Conservation (phyloP, 208 protist genomes). For the Leishmania martiniquensis region DNA sequence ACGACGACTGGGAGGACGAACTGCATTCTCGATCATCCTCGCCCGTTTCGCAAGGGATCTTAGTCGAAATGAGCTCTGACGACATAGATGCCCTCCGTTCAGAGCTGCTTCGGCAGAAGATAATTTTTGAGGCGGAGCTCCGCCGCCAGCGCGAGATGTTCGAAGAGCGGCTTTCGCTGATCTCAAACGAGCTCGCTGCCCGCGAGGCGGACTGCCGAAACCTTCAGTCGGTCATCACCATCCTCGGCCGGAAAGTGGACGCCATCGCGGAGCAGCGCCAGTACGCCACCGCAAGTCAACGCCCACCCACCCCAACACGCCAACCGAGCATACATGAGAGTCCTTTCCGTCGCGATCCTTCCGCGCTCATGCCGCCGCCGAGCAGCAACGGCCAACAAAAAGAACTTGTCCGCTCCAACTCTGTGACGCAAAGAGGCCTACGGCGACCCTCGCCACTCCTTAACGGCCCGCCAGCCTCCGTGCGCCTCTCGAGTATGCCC, state of each 20-base stretch:
- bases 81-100: constrained; percentile 83
- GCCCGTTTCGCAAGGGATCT: neutral
- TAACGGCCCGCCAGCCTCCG: constrained; percentile 5
- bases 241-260: constrained; percentile 88
- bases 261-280: constrained; percentile 40
- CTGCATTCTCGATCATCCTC: neutral
- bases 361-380: neutral
- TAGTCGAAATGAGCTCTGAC: constrained; percentile 46
- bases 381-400: neutral
- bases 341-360: constrained; percentile 19
- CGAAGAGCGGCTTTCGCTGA: constrained; percentile 58
- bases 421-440: neutral
- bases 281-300: constrained; percentile 32
- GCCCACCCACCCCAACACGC: constrained; percentile 54
- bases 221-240: constrained; percentile 89
- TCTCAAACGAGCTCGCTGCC: constrained; percentile 78
- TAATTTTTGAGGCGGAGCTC: constrained; percentile 89
- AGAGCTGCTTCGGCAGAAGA: constrained; percentile 88
- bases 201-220: constrained; percentile 90
- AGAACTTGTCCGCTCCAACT: constrained; percentile 22
- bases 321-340: constrained; percentile 21
- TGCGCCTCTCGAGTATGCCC: constrained; percentile 9
- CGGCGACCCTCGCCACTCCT: constrained; percentile 43
- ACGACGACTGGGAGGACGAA: neutral
- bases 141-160: constrained; percentile 80